These are phyloP conservation scores for Schwanniomyces polymorphus DNA, from an alignment of 805 yeast species.

Conservation along the genomic window DNA sequence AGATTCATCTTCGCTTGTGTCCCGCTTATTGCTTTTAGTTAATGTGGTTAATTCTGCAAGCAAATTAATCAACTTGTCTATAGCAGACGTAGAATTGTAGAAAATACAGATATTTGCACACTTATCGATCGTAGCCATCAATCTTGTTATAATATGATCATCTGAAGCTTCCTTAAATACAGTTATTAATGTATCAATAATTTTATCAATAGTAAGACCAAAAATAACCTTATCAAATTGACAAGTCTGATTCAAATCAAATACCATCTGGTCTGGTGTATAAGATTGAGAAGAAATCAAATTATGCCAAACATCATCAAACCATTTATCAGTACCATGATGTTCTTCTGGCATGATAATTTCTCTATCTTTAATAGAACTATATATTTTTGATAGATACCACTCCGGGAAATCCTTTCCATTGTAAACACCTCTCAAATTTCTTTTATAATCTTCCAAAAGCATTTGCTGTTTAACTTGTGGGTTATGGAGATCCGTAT, in stretches of 20 bases:
- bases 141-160: slow-evolving; percentile 82
- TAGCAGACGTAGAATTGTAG: slow-evolving; percentile 54
- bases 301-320: slow-evolving; percentile 83
- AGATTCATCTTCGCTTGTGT: slow-evolving; percentile 21
- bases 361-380: slow-evolving; percentile 79
- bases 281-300: slow-evolving; percentile 49
- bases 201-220: slow-evolving; percentile 56
- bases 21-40: slow-evolving; percentile 37
- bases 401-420: slow-evolving; percentile 79
- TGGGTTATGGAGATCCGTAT: slow-evolving; percentile 92
- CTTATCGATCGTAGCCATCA: slow-evolving; percentile 86
- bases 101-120: slow-evolving; percentile 73
- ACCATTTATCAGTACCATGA: slow-evolving; percentile 88
- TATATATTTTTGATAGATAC: slow-evolving; percentile 79
- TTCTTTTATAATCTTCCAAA: slow-evolving; percentile 74
- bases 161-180: slow-evolving; percentile 89
- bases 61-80: slow-evolving; percentile 66
- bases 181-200: slow-evolving; percentile 70
- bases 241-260: slow-evolving; percentile 28
- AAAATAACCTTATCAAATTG: slow-evolving; percentile 76
- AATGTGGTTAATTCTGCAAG: slow-evolving; percentile 72
- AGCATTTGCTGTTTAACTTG: slow-evolving; percentile 92
- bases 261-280: slow-evolving; percentile 21
- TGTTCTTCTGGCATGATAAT: slow-evolving; percentile 98
- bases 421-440: slow-evolving; percentile 77